Base-by-base conservation (phyloP, 192 early-diverging fungal genomes). In the Mortierella claussenii region DNA sequence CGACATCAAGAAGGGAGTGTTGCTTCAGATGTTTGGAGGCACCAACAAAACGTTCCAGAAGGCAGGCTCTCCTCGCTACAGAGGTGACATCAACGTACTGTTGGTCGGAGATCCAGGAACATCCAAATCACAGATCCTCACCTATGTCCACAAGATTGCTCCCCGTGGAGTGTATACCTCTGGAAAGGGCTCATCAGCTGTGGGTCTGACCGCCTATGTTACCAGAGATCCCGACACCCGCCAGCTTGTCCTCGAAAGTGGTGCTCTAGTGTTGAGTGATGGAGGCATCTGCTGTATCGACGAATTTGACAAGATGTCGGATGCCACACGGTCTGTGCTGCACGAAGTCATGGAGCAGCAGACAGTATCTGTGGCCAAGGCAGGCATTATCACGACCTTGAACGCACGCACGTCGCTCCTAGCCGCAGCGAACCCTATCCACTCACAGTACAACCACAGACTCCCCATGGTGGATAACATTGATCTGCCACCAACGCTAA, bases 301-400 rank as follows among this genome's bases (percentile, higher is more conserved):
- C 81, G 97, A 99, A 81, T 99, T 99, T 87, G 97, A 98, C 83
- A 99, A 98, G 79, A 98, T 98, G 95, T 92, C 91, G 8, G 97
- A 99, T 54, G 78, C 93, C 11, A 96, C 95, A 10, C 89, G 96
- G 11, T 94, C 96, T 3, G 93, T 97, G 7, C 81, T 99, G 61
- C 97, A 99, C 84, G 97, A 99, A 89, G 97, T 95, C 60, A 99
- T 99, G 97, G 96, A 98, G 85, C 96, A 98, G 84, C 96, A 98
- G 87, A 98, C 96, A 0, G 91, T 99, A 21, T 97, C 95, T 12
- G 92, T 99, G 17, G 96, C 97, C 44, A 99, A 99, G 85, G 97
- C 97, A 32, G 97, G 97, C 27, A 97, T 99, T 68, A 97, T 98
- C 71, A 96, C 96, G 4, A 97, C 96, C 10, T 83, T 99, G 23